These are phyloP conservation scores for Exidia glandulosa DNA, from an alignment of 768 basidiomycete genomes.

Conservation along the genomic window DNA sequence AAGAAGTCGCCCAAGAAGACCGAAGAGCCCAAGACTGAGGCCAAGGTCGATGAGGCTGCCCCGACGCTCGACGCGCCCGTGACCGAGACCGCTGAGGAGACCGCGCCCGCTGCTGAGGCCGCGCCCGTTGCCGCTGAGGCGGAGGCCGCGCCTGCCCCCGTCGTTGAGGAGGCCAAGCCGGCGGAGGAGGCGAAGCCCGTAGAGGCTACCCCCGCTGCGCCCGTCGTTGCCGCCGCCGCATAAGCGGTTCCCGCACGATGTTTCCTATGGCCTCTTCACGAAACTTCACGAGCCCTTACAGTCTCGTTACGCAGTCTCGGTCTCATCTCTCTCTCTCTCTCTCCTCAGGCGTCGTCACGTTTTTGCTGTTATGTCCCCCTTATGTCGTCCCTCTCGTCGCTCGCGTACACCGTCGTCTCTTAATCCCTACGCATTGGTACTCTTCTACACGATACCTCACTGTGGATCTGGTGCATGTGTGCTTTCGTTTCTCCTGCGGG, in stretches of 20 bases:
- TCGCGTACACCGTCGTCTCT: not conserved
- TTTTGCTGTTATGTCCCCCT: slow-evolving; percentile 8
- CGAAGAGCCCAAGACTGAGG: slow-evolving; percentile 29
- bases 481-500: not conserved
- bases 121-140: not conserved
- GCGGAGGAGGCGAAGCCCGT: slow-evolving; percentile 27
- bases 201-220: slow-evolving; percentile 40
- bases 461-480: slow-evolving; percentile 10
- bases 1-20: too few relatives aligned
- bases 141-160: too few relatives aligned
- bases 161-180: slow-evolving; percentile 12
- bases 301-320: slow-evolving; percentile 27
- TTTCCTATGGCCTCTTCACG: slow-evolving; percentile 13
- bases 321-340: slow-evolving; percentile 42
- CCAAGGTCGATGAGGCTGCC: slow-evolving; percentile 22
- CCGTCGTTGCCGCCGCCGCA: slow-evolving; percentile 72
- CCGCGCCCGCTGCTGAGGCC: slow-evolving; percentile 18
- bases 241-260: slow-evolving; percentile 28
- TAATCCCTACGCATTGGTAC: slow-evolving; percentile 13
- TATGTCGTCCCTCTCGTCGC: not conserved
- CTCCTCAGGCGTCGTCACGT: slow-evolving; percentile 38
- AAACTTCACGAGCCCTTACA: slow-evolving; percentile 10
- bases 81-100: slow-evolving; percentile 53
- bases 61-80: slow-evolving; percentile 82
- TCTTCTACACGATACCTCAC: slow-evolving; percentile 42